These are phyloP conservation scores for Posidonia oceanica DNA, from an alignment of 116 monocot species.

Conservation along the genomic window DNA sequence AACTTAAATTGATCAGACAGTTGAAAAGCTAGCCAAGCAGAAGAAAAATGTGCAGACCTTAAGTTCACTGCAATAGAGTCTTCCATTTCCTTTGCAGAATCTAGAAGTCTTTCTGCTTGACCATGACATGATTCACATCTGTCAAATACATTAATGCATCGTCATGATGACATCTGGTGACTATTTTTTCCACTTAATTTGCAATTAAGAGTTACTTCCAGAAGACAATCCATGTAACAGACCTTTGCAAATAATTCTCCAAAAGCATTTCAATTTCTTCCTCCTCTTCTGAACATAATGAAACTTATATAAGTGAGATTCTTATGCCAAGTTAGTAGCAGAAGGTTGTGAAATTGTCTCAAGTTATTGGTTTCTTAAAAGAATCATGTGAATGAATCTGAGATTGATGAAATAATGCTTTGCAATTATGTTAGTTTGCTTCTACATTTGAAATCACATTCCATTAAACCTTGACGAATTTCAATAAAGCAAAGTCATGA, in stretches of 20 bases:
- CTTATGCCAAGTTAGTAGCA: no score
- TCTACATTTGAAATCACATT: no score
- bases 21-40: not conserved
- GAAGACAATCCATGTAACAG: not conserved
- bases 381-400: no score
- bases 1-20: not conserved
- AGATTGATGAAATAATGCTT: no score
- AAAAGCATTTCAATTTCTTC: conserved; percentile 99
- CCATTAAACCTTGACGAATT: no score
- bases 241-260: conserved; percentile 95
- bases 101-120: conserved; percentile 94
- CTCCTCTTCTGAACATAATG: conserved; percentile 69
- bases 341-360: no score
- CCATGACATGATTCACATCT: conserved; percentile 99
- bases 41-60: conserved; percentile 33
- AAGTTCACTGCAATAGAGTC: conserved; percentile 97
- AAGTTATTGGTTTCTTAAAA: no score
- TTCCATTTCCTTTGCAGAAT: conserved; percentile 99
- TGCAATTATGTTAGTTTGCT: no score
- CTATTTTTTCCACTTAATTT: not conserved
- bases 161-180: not conserved
- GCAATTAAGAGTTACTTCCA: not conserved
- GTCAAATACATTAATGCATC: conserved; percentile 1
- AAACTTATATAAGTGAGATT: not conserved
- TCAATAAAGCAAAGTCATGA: no score